Percentiles rank a stretch among this genome's conserved stretches.
phyloP scores from a whole-genome alignment of 2,329 filamentous ascomycete genomes.

The Trichoderma sp. region DNA sequence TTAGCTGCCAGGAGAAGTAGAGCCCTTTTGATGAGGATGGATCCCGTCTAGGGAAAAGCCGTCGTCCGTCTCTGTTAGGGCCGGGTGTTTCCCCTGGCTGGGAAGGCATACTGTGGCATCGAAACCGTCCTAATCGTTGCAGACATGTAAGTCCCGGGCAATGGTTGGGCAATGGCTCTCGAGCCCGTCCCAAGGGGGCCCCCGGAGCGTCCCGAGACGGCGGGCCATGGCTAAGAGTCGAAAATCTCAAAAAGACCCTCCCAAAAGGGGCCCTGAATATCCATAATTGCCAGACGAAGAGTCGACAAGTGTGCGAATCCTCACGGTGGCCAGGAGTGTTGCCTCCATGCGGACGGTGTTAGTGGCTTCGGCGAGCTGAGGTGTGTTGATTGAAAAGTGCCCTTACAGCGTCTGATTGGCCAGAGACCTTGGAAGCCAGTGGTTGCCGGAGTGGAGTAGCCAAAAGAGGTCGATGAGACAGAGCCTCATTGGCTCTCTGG shows the following conservation, averaged over 20 bases:
- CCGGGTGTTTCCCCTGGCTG: slow-evolving; percentile 26
- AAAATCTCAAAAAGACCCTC: slow-evolving; percentile 19
- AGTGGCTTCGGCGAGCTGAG: slow-evolving; percentile 31
- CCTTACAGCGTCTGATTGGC: slow-evolving; percentile 33
- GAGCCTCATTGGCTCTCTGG: slow-evolving; percentile 23
- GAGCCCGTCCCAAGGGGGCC: slow-evolving; percentile 20
- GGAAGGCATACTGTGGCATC: slow-evolving; percentile 16
- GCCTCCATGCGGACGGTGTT: slow-evolving; percentile 13
- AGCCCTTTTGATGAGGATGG: slow-evolving; percentile 6
- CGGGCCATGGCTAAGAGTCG: slow-evolving; percentile 27
- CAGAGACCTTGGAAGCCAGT: slow-evolving; percentile 22
- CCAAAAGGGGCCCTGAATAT: slow-evolving; percentile 23
- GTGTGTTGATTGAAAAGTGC: slow-evolving; percentile 32
- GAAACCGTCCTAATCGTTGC: slow-evolving; percentile 1
- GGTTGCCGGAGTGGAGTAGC: slow-evolving; percentile 26
- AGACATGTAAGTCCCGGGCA: slow-evolving; percentile 24
- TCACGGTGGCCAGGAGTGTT: slow-evolving; percentile 11
- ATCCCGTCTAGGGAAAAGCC: slow-evolving; percentile 20
- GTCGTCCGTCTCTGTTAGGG: slow-evolving; percentile 16
- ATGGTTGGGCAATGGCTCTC: slow-evolving; percentile 31
- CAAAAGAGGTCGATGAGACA: slow-evolving; percentile 19
- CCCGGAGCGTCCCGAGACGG: slow-evolving; percentile 22
- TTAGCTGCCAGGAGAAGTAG: not conserved
- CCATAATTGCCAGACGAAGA: slow-evolving; percentile 17
- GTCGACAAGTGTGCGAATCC: slow-evolving; percentile 16